Conservation (phyloP, 371 early-diverging fungal species). For the Nematocida sp. region DNA sequence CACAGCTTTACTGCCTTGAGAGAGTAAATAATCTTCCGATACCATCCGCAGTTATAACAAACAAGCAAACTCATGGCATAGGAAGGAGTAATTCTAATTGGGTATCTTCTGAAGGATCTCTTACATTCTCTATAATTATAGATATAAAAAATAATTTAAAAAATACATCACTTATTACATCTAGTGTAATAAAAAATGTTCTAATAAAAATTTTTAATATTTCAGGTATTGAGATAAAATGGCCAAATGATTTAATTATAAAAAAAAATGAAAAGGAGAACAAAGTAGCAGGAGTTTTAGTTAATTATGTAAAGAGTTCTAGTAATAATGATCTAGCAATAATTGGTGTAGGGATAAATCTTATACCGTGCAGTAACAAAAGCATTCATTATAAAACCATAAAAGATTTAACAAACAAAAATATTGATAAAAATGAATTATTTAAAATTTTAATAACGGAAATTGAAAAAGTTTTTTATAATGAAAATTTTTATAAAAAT, state of each 20-base stretch:
- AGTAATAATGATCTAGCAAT: neutral
- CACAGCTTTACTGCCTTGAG: conserved; percentile 44
- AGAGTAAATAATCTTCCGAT: neutral
- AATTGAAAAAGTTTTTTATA: neutral
- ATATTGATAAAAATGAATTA: conserved; percentile 12
- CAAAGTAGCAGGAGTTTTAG: conserved; percentile 31
- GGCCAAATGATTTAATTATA: conserved; percentile 54
- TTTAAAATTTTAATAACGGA: neutral
- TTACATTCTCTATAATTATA: conserved; percentile 30
- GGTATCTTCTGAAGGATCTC: conserved; percentile 28
- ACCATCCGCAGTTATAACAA: neutral
- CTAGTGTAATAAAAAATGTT: conserved; percentile 10
- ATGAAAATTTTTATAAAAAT: neutral
- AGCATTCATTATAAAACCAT: conserved; percentile 9
- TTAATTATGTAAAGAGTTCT: conserved; percentile 6
- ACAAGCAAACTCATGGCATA: conserved; percentile 36
- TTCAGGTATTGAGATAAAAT: conserved; percentile 9
- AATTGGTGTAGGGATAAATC: conserved; percentile 52
- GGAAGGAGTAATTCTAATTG: conserved; percentile 33
- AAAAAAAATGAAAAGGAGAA: neutral
- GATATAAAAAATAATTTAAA: neutral
- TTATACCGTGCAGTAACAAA: neutral
- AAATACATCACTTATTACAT: neutral
- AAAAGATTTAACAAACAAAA: neutral
- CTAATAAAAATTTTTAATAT: conserved; percentile 3